Conservation (phyloP, 2,329 filamentous ascomycete genomes). For the Dendrostoma leiphaemia region DNA sequence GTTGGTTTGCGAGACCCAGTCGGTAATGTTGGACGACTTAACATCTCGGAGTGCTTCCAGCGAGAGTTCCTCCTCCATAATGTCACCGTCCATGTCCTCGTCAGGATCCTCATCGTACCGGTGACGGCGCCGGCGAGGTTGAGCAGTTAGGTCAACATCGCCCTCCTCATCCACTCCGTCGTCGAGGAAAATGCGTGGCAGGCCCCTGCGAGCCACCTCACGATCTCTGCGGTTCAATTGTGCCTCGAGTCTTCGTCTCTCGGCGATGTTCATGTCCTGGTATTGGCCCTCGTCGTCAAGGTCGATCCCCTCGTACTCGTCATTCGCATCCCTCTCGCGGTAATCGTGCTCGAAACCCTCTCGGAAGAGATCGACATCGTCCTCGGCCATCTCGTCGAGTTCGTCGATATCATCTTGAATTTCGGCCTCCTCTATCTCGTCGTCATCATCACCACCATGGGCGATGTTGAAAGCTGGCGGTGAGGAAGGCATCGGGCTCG, state of each 20-base stretch:
- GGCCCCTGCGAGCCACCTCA: conserved; percentile 59
- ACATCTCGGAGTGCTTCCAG: conserved; percentile 89
- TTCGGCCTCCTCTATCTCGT: conserved; percentile 68
- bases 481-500: conserved; percentile 65
- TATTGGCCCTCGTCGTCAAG: conserved; percentile 79
- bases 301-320: conserved; percentile 67
- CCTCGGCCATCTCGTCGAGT: conserved; percentile 78
- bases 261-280: conserved; percentile 64
- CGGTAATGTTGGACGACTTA: conserved; percentile 87
- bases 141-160: conserved; percentile 79
- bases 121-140: conserved; percentile 81
- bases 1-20: conserved; percentile 88
- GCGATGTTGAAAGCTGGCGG: conserved; percentile 63
- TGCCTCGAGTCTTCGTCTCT: conserved; percentile 68
- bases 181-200: conserved; percentile 62
- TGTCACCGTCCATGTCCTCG: conserved; percentile 86
- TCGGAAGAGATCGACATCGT: conserved; percentile 75
- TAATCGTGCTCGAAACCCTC: conserved; percentile 74
- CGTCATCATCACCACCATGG: conserved; percentile 66
- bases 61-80: conserved; percentile 93
- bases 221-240: conserved; percentile 72
- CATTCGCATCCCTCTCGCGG: conserved; percentile 61
- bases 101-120: conserved; percentile 94
- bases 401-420: conserved; percentile 73
- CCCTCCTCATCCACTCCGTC: conserved; percentile 82